Evolutionary conservation across 495 filamentous ascomycete genomes (phyloP), one percentile per base, ranked within the genome.

Genomic region (Penicillium coffeae): DNA sequence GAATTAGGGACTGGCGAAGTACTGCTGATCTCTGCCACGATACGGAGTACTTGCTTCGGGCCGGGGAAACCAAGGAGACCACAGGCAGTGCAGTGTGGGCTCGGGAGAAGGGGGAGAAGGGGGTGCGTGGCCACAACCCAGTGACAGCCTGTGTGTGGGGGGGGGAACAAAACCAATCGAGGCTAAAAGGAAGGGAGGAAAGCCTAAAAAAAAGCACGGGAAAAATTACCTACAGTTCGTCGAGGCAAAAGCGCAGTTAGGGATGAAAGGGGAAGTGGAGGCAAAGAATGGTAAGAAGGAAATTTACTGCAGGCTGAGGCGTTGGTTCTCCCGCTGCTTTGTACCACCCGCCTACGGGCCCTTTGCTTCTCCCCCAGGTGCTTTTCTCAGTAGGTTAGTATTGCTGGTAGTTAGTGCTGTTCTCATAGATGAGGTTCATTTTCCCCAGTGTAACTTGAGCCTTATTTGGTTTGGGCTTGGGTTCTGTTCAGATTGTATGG

Each of bases 71-170:
- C 37, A 37, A 14, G 35, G 47, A 21, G 46, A 61, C 48, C 52
- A 40, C 46, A 47, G 50, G 45, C 58, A 45, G 36, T 47, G 54
- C 54, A 38, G 54, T 49, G 50, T 51, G 47, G 52, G 14, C 44
- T 49, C 38, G 40, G 33, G 39, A 41, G 54, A 52, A 48, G 46
- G 52, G 47, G 39, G 42, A 49, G 40, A 50, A 38, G 50, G 55
- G 50, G 45, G 69, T 72, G 69, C 66, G 69, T 72, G 66, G 69
- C 69, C 62, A 69, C 58, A 69, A 54, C 38, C 43, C 39, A 48
- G 51, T 38, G 27, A 47, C 10, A 47, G 42, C 49, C 41, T 14
- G 30, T 19, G 34, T 21, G 42, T 42, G 39, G 21, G 51, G 41
- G 36, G 41, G 21, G 15, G 45, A 50, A 33, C 32, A 48, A 45